Conservation (phyloP, 2,329 filamentous ascomycete species). For the Neonectria magnoliae region DNA sequence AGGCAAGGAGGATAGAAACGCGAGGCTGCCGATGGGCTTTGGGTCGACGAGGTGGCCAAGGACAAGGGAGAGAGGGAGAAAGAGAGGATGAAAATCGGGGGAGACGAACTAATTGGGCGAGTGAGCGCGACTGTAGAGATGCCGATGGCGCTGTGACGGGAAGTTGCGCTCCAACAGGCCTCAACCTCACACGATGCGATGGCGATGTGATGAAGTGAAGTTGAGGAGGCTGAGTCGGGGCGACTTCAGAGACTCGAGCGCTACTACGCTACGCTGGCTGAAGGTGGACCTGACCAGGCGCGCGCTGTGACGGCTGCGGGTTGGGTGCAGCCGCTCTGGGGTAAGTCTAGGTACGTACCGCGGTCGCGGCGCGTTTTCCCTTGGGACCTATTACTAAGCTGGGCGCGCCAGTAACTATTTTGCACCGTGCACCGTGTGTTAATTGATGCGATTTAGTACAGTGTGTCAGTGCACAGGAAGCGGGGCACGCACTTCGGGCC, state of each 20-base stretch:
- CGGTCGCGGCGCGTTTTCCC: neutral
- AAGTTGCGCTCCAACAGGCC: conserved; percentile 36
- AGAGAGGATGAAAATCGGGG: conserved; percentile 37
- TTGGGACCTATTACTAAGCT: neutral
- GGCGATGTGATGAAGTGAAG: conserved; percentile 35
- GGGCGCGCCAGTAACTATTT: neutral
- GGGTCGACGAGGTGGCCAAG: conserved; percentile 32
- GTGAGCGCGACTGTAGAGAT: conserved; percentile 41
- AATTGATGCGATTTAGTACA: neutral
- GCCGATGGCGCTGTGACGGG: conserved; percentile 36
- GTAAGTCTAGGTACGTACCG: conserved; percentile 15
- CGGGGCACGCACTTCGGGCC: conserved; percentile 1
- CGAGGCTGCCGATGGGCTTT: conserved; percentile 39
- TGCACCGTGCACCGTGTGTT: neutral
- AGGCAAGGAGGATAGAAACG: conserved; percentile 33
- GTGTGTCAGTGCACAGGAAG: neutral
- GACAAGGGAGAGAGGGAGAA: conserved; percentile 33
- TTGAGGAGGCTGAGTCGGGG: conserved; percentile 44
- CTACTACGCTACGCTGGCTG: conserved; percentile 30
- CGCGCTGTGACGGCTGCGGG: conserved; percentile 33
- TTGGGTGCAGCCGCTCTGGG: conserved; percentile 29
- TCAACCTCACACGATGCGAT: conserved; percentile 37
- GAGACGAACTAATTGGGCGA: conserved; percentile 51
- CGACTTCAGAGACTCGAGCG: conserved; percentile 20
- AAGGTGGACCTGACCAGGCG: conserved; percentile 32